Evolutionary conservation across 2,329 filamentous ascomycete species (phyloP).

Genomic region (Phaeomoniella chlamydospora): DNA sequence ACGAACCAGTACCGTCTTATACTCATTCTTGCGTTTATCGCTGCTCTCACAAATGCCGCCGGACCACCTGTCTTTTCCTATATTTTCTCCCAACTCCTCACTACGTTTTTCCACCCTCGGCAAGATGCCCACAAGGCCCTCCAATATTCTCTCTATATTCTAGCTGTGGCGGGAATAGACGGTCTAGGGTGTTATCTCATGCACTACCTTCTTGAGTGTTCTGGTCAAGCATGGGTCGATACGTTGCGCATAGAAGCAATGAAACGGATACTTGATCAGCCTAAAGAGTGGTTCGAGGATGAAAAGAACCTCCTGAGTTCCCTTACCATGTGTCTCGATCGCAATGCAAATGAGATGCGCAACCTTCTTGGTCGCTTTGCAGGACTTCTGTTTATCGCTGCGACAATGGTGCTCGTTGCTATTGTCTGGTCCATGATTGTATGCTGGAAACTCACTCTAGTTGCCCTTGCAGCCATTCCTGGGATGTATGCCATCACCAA

Average conservation of each 20-base stretch:
- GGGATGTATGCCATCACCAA: conserved; percentile 52
- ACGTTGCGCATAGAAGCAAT: conserved; percentile 54
- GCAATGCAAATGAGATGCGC: conserved; percentile 75
- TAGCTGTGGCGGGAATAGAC: conserved; percentile 54
- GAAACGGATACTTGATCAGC: conserved; percentile 57
- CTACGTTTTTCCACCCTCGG: conserved; percentile 47
- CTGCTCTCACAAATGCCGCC: conserved; percentile 49
- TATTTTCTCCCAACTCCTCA: conserved; percentile 57
- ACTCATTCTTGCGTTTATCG: conserved; percentile 46
- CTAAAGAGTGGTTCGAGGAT: conserved; percentile 63
- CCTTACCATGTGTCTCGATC: conserved; percentile 60
- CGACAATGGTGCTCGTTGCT: conserved; percentile 53
- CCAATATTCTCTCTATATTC: conserved; percentile 55
- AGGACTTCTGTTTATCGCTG: conserved; percentile 52
- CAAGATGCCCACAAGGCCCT: conserved; percentile 36
- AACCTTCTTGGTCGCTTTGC: conserved; percentile 68
- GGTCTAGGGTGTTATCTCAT: conserved; percentile 49
- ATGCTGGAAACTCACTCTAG: conserved; percentile 69
- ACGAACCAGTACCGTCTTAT: conserved; percentile 33
- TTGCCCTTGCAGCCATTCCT: conserved; percentile 55
- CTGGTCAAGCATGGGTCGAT: conserved; percentile 66
- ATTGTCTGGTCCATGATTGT: conserved; percentile 59
- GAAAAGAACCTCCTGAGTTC: conserved; percentile 48
- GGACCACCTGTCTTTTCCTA: conserved; percentile 63
- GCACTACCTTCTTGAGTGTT: conserved; percentile 57